phyloP scores from a whole-genome alignment of 352 stramenopile species.

The Peronospora belbahrii region DNA sequence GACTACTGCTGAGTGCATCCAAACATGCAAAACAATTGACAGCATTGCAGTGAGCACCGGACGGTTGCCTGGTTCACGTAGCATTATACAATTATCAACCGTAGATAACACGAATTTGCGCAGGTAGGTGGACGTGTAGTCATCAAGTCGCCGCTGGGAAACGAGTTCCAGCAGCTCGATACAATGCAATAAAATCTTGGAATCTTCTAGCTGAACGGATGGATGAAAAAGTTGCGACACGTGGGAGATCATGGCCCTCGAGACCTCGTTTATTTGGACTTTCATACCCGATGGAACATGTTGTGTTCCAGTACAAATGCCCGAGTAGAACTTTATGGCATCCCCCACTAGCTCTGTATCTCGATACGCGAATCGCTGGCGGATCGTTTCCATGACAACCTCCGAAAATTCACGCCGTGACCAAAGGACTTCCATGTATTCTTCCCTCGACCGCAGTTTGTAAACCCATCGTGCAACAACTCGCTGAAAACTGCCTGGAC shows the following conservation, averaged over 20 bases:
- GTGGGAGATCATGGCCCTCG: conserved; percentile 79
- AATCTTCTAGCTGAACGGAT: conserved; percentile 73
- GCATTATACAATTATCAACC: conserved; percentile 65
- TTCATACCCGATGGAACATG: conserved; percentile 77
- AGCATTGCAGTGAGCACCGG: conserved; percentile 70
- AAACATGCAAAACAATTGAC: conserved; percentile 76
- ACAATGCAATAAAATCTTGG: conserved; percentile 78
- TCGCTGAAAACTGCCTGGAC: conserved; percentile 78
- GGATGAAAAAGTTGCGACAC: conserved; percentile 84
- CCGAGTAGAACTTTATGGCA: conserved; percentile 84
- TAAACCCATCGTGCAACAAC: conserved; percentile 83
- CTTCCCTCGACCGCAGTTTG: conserved; percentile 72
- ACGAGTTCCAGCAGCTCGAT: conserved; percentile 82
- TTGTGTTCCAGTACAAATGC: conserved; percentile 65
- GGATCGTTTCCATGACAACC: conserved; percentile 83
- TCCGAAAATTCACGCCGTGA: conserved; percentile 69
- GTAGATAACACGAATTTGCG: conserved; percentile 84
- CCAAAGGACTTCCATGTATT: conserved; percentile 81
- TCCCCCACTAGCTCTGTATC: conserved; percentile 79
- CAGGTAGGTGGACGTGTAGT: conserved; percentile 81
- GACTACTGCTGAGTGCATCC: conserved; percentile 71
- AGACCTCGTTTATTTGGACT: conserved; percentile 72
- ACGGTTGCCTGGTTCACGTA: conserved; percentile 59
- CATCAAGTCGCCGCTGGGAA: conserved; percentile 69
- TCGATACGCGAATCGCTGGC: conserved; percentile 79